Evolutionary conservation across 345 rosid species (phyloP).

Genomic region (Citrus unshiu): DNA sequence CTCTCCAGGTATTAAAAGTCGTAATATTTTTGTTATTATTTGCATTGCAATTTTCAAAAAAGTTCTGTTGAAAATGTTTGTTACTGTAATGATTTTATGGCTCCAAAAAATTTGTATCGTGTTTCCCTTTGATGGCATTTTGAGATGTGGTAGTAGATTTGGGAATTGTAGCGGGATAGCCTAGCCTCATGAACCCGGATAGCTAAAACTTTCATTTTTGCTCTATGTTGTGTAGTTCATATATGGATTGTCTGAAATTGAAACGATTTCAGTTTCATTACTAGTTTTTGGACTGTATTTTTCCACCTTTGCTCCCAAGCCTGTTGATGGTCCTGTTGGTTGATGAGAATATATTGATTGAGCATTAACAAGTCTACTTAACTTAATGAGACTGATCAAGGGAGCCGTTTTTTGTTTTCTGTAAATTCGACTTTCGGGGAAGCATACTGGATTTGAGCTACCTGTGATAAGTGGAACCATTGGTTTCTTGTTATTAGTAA

Average conservation of each 20-base stretch:
- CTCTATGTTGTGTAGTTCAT: not conserved
- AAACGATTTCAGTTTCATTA: not conserved
- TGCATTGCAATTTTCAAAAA: not conserved
- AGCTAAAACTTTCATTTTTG: not conserved
- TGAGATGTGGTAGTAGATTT: too few species aligned
- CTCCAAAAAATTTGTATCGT: too few species aligned
- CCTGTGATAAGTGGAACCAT: not conserved
- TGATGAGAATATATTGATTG: not conserved
- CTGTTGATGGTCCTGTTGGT: too few species aligned
- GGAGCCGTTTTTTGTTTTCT: too few species aligned
- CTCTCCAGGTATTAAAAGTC: conserved; percentile 13
- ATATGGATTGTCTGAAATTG: not conserved
- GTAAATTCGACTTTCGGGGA: not conserved
- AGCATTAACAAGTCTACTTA: not conserved
- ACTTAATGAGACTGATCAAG: too few species aligned
- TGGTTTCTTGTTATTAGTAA: not conserved
- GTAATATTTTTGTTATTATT: not conserved
- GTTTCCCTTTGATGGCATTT: too few species aligned
- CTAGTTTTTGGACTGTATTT: too few species aligned
- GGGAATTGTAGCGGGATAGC: not conserved
- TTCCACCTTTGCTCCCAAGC: not conserved
- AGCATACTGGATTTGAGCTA: not conserved
- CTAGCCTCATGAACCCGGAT: too few species aligned
- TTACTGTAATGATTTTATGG: too few species aligned
- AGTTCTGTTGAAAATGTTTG: too few species aligned